Evolutionary conservation across 257 asterid species (phyloP), one percentile per base, ranked within the genome.

Genomic region (Buddleja alternifolia): DNA sequence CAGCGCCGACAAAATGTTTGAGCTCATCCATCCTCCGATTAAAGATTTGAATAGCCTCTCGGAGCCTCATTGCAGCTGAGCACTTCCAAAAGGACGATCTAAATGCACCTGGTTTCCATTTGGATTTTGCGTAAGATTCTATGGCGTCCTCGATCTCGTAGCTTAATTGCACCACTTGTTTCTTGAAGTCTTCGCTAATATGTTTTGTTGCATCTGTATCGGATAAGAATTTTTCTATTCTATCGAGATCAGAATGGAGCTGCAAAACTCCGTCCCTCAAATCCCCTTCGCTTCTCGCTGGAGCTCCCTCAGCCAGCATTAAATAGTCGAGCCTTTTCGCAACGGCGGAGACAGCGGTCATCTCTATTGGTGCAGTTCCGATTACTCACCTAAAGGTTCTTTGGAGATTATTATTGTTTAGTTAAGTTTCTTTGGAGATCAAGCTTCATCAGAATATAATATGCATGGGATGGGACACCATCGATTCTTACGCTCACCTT

Each of bases 101-200:
- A 8, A 14, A 17, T 0, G 9, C 34, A 50, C 58, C 10, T 10
- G 48, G 19, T n/a, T 6, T 4, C n/a, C 16, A 4, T 42, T 37
- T 16, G n/a, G 40, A 21, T 10, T 39, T 6, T 6, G 32, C 29
- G 47, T 34, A 52, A 23, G 24, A 37, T 5, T 66, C 72, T 0
- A 51, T 24, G 3, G 41, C 51, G 10, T 51, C 40, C 63, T 66
- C 72, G 23, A 66, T 20, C 11, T 66, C 63, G 53, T 52, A 36
- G 8, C 63, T 63, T 17, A 52, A 37, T 12, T 37, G 23, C 7
- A 14, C 21, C 8, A 48, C 41, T 20, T 7, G 11, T 24, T 8
- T 32, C 37, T 20, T 20, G 14, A 20, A 46, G 7, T 60, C 50
- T 39, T 0, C 34, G 7, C 17, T 14, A 5, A 60, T 40, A 11